A percentile compares a stretch with the other conserved stretches of the same genome.
These are phyloP conservation scores for Rhizopogon rudus DNA, from an alignment of 768 basidiomycete species.

Conservation along the genomic window DNA sequence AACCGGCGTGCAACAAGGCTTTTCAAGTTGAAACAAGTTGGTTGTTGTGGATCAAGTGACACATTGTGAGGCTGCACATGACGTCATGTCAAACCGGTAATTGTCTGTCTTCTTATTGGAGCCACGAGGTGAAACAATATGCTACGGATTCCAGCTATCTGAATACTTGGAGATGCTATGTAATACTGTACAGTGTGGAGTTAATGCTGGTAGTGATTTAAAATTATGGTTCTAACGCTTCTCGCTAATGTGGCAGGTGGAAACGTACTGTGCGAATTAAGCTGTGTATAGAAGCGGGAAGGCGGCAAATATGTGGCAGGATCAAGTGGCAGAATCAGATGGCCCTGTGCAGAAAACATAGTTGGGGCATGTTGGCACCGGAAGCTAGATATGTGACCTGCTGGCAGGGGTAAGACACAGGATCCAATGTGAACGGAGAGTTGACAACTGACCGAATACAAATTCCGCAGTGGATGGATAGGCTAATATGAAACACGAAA, in stretches of 20 bases:
- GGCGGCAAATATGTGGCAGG: background rate
- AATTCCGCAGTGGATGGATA: background rate
- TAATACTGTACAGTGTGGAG: conserved; percentile 2
- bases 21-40: too few relatives aligned
- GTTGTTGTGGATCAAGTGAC: too few relatives aligned
- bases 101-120: background rate
- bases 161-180: background rate
- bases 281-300: background rate
- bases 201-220: background rate
- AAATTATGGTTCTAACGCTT: background rate
- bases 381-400: too few relatives aligned
- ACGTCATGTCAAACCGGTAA: background rate
- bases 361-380: too few relatives aligned
- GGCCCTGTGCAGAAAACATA: too few relatives aligned
- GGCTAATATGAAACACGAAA: background rate
- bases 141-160: background rate
- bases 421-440: background rate
- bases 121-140: background rate
- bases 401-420: too few relatives aligned
- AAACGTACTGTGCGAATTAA: conserved; percentile 1
- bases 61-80: too few relatives aligned
- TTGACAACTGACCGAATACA: background rate
- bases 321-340: background rate
- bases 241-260: background rate
- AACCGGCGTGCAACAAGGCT: conserved; percentile 11